Evolutionary conservation across 176 grass and related monocot species (phyloP).

Genomic region (Oryza nivara): DNA sequence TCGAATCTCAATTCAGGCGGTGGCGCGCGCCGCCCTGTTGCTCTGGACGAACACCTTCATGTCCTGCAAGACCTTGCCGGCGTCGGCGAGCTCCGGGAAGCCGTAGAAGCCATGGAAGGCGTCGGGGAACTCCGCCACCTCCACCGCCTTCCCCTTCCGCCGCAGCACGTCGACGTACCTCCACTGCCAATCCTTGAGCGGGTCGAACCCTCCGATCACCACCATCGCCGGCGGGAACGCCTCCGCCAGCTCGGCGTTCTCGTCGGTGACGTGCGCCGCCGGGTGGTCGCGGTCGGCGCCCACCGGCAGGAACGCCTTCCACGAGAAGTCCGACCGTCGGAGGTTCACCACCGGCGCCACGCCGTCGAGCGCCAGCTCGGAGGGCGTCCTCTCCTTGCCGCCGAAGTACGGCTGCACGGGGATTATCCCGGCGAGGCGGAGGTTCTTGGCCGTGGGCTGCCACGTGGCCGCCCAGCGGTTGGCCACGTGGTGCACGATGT

Average conservation of each 20-base stretch:
- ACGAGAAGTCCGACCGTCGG: constrained; percentile 47
- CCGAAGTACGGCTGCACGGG: constrained; percentile 69
- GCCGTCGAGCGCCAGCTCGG: constrained; percentile 47
- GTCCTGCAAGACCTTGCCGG: constrained; percentile 24
- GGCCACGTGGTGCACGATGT: constrained; percentile 74
- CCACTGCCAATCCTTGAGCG: constrained; percentile 50
- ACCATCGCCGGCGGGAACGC: constrained; percentile 47
- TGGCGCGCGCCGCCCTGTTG: background rate
- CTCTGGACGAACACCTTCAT: constrained; percentile 50
- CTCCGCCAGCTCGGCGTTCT: constrained; percentile 30
- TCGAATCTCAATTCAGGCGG: too few species aligned
- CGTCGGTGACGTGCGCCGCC: constrained; percentile 49
- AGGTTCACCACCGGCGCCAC: constrained; percentile 51
- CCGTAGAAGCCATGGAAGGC: constrained; percentile 59
- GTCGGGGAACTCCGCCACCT: constrained; percentile 37
- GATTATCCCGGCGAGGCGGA: constrained; percentile 53
- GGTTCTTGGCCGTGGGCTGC: background rate
- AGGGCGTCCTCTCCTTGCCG: constrained; percentile 51
- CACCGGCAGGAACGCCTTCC: constrained; percentile 54
- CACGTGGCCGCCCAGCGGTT: constrained; percentile 41
- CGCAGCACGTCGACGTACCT: constrained; percentile 40
- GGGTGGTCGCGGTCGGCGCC: constrained; percentile 54
- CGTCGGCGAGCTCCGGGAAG: constrained; percentile 43
- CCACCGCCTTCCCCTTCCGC: constrained; percentile 14
- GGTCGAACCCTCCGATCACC: constrained; percentile 35